Evolutionary conservation across 2,329 filamentous ascomycete genomes (phyloP).

Genomic region (Aureobasidium sp.): DNA sequence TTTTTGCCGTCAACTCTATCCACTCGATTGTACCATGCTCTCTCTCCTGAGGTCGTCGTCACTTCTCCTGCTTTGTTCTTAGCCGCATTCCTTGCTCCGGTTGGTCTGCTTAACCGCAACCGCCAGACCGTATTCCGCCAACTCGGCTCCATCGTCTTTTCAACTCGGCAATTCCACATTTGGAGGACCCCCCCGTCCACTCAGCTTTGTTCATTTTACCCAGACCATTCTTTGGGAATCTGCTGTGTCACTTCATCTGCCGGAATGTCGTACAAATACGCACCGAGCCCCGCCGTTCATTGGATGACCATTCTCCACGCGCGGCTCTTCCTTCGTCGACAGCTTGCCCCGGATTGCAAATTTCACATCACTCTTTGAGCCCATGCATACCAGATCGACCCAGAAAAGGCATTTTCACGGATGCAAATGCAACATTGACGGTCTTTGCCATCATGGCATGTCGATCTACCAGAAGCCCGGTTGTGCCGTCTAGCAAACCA

Average conservation of each 20-base stretch:
- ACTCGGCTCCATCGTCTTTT: constrained; percentile 1
- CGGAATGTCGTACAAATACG: constrained; percentile 6
- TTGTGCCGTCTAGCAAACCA: neutral
- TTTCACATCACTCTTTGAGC: neutral
- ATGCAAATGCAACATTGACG: neutral
- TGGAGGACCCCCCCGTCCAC: neutral
- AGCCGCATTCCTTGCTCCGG: constrained; percentile 13
- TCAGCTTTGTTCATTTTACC: constrained; percentile 1
- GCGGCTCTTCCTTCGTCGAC: neutral
- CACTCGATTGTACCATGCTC: neutral
- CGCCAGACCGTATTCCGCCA: constrained; percentile 10
- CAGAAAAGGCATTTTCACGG: neutral
- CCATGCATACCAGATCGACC: neutral
- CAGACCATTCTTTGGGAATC: neutral
- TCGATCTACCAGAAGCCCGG: neutral
- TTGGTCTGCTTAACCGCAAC: constrained; percentile 13
- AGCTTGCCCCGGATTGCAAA: constrained; percentile 1
- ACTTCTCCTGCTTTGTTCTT: neutral
- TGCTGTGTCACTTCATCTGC: neutral
- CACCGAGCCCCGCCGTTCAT: constrained; percentile 5
- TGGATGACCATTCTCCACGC: neutral
- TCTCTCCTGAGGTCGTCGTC: constrained; percentile 6
- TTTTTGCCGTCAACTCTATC: neutral
- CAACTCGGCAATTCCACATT: constrained; percentile 8
- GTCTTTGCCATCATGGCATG: neutral